Evolutionary conservation across 192 early-diverging fungal species (phyloP).

Genomic region (Podila verticillata): DNA sequence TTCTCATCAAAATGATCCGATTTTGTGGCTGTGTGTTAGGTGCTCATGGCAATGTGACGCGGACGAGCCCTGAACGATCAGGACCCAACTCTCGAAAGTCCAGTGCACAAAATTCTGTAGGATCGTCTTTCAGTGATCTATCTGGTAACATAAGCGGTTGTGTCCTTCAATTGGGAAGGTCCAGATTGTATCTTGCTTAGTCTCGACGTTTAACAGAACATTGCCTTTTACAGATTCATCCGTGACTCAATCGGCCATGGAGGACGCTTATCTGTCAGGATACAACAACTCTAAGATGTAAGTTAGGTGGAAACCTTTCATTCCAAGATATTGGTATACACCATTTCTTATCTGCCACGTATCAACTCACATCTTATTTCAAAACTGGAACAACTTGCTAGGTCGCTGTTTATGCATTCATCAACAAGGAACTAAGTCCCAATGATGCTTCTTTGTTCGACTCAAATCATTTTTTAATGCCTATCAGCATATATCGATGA

Average conservation of each 20-base stretch:
- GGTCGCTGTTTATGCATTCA: slow-evolving; percentile 26
- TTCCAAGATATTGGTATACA: too few species aligned
- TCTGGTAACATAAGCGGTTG: slow-evolving; percentile 31
- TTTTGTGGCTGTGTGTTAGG: too few species aligned
- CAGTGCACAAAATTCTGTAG: slow-evolving; percentile 54
- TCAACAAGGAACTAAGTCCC: slow-evolving; percentile 20
- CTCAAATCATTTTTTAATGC: too few species aligned
- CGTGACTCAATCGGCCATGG: slow-evolving; percentile 63
- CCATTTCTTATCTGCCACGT: not conserved
- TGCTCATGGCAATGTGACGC: not conserved
- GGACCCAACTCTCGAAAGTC: slow-evolving; percentile 31
- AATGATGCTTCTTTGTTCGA: not conserved
- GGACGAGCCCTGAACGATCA: slow-evolving; percentile 37
- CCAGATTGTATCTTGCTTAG: not conserved
- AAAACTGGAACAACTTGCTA: not conserved
- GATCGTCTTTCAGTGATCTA: slow-evolving; percentile 59
- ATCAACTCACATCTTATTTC: not conserved
- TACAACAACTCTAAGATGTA: slow-evolving; percentile 64
- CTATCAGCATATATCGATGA: too few species aligned
- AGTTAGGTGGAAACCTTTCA: not conserved
- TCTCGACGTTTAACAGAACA: too few species aligned
- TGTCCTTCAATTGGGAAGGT: too few species aligned
- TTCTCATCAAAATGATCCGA: too few species aligned
- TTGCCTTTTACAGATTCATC: slow-evolving; percentile 54
- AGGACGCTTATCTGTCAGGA: slow-evolving; percentile 63